Evolutionary conservation across 176 grass and related monocot species (phyloP).

Genomic region (Puccinellia tenuiflora): DNA sequence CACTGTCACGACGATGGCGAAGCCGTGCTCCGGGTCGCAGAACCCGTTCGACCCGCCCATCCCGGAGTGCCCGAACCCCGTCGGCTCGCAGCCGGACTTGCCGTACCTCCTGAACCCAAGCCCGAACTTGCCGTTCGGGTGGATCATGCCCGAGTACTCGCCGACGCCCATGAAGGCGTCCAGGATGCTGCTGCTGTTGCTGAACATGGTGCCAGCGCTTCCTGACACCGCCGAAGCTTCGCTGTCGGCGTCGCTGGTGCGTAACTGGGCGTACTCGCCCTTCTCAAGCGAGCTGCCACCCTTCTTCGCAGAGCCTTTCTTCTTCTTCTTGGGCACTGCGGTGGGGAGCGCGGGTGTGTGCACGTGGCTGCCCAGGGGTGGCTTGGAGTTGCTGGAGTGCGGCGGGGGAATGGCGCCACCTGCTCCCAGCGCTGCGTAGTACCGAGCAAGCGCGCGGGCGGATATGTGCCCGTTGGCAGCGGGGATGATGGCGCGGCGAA

Average conservation of each 20-base stretch:
- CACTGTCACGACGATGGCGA: slow-evolving; percentile 82
- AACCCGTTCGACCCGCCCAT: slow-evolving; percentile 81
- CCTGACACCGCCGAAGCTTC: neutral
- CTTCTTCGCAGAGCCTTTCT: slow-evolving; percentile 33
- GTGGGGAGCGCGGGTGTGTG: slow-evolving; percentile 57
- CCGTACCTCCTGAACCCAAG: slow-evolving; percentile 81
- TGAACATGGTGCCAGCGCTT: slow-evolving; percentile 37
- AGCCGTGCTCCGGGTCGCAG: slow-evolving; percentile 60
- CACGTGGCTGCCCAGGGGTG: slow-evolving; percentile 60
- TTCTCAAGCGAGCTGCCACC: neutral
- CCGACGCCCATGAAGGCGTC: slow-evolving; percentile 61
- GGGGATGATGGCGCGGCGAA: slow-evolving; percentile 78
- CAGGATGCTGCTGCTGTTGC: slow-evolving; percentile 34
- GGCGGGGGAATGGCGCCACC: slow-evolving; percentile 62
- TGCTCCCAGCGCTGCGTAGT: slow-evolving; percentile 58
- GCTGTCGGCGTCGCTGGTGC: slow-evolving; percentile 12
- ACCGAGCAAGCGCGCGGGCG: slow-evolving; percentile 82
- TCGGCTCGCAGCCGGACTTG: slow-evolving; percentile 8
- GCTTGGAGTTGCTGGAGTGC: slow-evolving; percentile 45
- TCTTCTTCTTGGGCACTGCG: slow-evolving; percentile 46
- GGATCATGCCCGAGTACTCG: slow-evolving; percentile 47
- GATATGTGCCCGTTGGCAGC: slow-evolving; percentile 94
- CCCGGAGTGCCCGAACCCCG: slow-evolving; percentile 74
- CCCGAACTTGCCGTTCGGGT: slow-evolving; percentile 65
- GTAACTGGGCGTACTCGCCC: neutral